These are phyloP conservation scores for Gossypium herbaceum DNA, from an alignment of 345 rosid species.

Conservation along the genomic window DNA sequence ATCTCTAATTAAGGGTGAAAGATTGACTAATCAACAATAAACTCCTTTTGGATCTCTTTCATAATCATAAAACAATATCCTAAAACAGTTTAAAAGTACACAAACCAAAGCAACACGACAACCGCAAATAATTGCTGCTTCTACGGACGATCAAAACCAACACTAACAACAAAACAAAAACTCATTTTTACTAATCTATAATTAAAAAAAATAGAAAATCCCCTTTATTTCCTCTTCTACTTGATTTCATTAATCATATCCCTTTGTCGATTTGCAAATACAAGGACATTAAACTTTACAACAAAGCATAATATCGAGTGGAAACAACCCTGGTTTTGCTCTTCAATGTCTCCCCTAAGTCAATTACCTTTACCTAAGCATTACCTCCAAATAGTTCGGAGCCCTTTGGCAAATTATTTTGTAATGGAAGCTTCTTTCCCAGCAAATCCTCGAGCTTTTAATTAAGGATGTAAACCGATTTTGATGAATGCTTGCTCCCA, in stretches of 20 bases:
- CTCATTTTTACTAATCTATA: no score
- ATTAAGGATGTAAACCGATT: constrained; percentile 1
- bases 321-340: constrained; percentile 26
- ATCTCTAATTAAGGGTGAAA: constrained; percentile 6
- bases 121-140: constrained; percentile 42
- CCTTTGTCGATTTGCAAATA: constrained; percentile 19
- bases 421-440: constrained; percentile 11
- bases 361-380: constrained; percentile 8
- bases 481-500: constrained; percentile 9
- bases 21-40: background rate
- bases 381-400: constrained; percentile 45
- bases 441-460: constrained; percentile 14
- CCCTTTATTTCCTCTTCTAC: background rate
- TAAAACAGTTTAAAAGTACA: constrained; percentile 18
- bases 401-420: constrained; percentile 24
- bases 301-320: constrained; percentile 11
- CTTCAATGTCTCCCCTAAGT: constrained; percentile 32
- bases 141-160: constrained; percentile 27
- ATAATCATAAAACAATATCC: constrained; percentile 11
- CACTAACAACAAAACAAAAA: constrained; percentile 3
- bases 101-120: constrained; percentile 31
- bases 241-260: constrained; percentile 18
- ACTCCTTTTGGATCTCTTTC: background rate
- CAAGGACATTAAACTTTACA: constrained; percentile 22
- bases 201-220: background rate